These are phyloP conservation scores for Phytophthora citricola DNA, from an alignment of 352 stramenopile species.

Conservation along the genomic window DNA sequence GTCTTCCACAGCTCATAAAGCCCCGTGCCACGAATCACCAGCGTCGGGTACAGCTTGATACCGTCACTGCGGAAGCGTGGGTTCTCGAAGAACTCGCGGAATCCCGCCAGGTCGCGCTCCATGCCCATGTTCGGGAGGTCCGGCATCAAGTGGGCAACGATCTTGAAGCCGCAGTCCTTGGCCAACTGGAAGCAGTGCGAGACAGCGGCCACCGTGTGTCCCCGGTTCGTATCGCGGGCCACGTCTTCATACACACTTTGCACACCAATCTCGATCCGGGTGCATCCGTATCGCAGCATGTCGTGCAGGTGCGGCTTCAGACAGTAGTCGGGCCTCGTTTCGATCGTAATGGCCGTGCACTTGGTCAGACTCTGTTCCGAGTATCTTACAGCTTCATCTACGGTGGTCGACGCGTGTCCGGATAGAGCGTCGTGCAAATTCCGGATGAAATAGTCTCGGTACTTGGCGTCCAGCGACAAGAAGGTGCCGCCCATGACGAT, in stretches of 20 bases:
- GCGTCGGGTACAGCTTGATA: conserved; percentile 97
- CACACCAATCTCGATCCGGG: conserved; percentile 97
- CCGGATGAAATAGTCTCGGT: conserved; percentile 97
- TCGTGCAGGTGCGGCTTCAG: conserved; percentile 96
- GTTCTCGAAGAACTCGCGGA: conserved; percentile 98
- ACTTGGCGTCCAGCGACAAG: conserved; percentile 92
- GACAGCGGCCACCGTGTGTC: conserved; percentile 95
- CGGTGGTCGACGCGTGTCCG: conserved; percentile 90
- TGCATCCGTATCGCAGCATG: conserved; percentile 97
- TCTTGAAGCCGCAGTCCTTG: conserved; percentile 98
- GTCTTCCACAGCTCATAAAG: conserved; percentile 99
- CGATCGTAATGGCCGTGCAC: conserved; percentile 96
- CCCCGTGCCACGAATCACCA: conserved; percentile 97
- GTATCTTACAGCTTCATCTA: conserved; percentile 94
- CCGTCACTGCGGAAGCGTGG: conserved; percentile 94
- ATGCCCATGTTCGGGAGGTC: conserved; percentile 98
- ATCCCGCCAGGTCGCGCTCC: conserved; percentile 95
- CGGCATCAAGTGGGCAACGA: conserved; percentile 98
- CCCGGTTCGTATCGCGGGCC: conserved; percentile 92
- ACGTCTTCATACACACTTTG: conserved; percentile 97
- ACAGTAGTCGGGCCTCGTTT: conserved; percentile 98
- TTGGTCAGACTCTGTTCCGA: conserved; percentile 89
- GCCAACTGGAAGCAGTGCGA: conserved; percentile 75
- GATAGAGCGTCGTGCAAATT: conserved; percentile 97
- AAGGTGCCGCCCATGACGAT: conserved; percentile 99